These are phyloP conservation scores for Blumeriella jaapii DNA, from an alignment of 2,329 filamentous ascomycete species.

Conservation along the genomic window DNA sequence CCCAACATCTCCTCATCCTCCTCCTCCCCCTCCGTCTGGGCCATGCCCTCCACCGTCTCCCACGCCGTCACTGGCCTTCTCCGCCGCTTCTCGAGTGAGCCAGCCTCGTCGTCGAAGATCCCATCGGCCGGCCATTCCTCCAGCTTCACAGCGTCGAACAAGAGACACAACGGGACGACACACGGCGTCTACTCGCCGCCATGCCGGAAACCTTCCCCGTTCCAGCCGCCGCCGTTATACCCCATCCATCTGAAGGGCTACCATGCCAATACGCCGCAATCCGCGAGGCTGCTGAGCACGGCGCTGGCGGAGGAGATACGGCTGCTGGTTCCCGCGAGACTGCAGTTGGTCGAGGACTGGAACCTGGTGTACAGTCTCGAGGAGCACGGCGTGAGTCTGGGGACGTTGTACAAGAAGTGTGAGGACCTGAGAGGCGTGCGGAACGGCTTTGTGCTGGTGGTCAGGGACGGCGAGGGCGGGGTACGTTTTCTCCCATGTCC, in stretches of 20 bases:
- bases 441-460: constrained; percentile 81
- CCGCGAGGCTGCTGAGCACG: constrained; percentile 55
- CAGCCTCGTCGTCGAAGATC: constrained; percentile 11
- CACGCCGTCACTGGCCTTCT: constrained; percentile 51
- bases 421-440: constrained; percentile 54
- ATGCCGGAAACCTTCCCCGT: constrained; percentile 57
- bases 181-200: constrained; percentile 25
- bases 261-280: constrained; percentile 43
- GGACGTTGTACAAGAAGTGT: constrained; percentile 75
- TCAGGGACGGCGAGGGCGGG: constrained; percentile 64
- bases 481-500: too few species aligned
- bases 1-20: constrained; percentile 23
- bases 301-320: constrained; percentile 87
- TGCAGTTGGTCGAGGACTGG: constrained; percentile 86
- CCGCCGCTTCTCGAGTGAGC: constrained; percentile 50
- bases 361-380: constrained; percentile 78
- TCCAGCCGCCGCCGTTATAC: constrained; percentile 80
- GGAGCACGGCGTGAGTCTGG: constrained; percentile 78
- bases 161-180: constrained; percentile 17
- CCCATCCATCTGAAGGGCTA: constrained; percentile 63
- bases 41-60: constrained; percentile 35
- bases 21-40: constrained; percentile 32
- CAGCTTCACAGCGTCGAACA: constrained; percentile 13
- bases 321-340: constrained; percentile 71
- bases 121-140: constrained; percentile 13